Evolutionary conservation across 2,329 filamentous ascomycete genomes (phyloP).

Genomic region (Fusarium sp.): DNA sequence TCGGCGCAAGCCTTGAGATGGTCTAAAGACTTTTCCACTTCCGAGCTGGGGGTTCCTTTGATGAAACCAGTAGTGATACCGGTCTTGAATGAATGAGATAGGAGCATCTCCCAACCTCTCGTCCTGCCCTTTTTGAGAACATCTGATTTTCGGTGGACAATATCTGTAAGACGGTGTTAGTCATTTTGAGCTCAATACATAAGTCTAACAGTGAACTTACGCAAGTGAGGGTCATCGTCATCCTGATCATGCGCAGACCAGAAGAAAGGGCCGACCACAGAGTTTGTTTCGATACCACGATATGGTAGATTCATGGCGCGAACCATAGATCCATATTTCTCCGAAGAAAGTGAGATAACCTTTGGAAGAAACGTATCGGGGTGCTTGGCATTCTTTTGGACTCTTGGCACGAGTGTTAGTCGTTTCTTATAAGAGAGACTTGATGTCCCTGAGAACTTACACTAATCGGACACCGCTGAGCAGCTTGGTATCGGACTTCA

Average conservation of each 20-base stretch:
- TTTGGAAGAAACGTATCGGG: constrained; percentile 68
- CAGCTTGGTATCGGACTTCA: constrained; percentile 57
- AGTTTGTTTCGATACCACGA: constrained; percentile 67
- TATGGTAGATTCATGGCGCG: constrained; percentile 64
- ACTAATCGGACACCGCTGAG: constrained; percentile 65
- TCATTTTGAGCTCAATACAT: background rate
- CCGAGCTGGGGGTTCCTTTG: constrained; percentile 69
- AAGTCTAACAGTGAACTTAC: constrained; percentile 51
- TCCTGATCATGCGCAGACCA: constrained; percentile 69
- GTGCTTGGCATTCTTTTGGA: constrained; percentile 66
- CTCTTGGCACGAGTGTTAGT: constrained; percentile 50
- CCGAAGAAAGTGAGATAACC: constrained; percentile 63
- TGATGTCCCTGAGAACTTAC: constrained; percentile 53
- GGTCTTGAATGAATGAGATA: constrained; percentile 66
- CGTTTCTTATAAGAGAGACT: background rate
- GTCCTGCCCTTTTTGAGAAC: constrained; percentile 72
- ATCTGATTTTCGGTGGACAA: constrained; percentile 73
- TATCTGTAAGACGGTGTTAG: constrained; percentile 54
- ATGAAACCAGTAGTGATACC: constrained; percentile 69
- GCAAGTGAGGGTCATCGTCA: constrained; percentile 66
- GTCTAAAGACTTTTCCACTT: constrained; percentile 61
- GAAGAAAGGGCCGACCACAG: constrained; percentile 72
- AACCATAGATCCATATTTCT: constrained; percentile 67
- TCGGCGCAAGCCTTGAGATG: constrained; percentile 62
- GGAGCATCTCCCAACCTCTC: constrained; percentile 72